Percentiles rank a stretch among this genome's conserved stretches.
Conservation (phyloP, 2,329 filamentous ascomycete genomes). For the Ramularia endophylla region DNA sequence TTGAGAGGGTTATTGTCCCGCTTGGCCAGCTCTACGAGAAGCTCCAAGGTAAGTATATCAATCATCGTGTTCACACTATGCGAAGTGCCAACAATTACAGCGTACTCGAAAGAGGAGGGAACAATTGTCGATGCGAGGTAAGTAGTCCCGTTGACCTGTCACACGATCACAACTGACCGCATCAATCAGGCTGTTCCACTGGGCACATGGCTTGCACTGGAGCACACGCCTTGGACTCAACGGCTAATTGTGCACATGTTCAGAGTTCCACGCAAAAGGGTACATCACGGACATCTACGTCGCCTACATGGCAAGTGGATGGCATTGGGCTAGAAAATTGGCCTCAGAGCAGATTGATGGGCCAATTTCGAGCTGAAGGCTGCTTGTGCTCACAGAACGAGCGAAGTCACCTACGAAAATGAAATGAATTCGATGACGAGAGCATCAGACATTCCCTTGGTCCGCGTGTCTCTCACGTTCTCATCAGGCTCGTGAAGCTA, state of each 20-base stretch:
- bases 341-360: not conserved
- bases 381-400: no score
- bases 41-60: slow-evolving; percentile 37
- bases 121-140: slow-evolving; percentile 47
- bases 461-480: no score
- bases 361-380: not conserved
- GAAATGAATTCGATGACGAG: not conserved
- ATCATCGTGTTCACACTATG: not conserved
- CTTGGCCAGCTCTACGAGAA: slow-evolving; percentile 51
- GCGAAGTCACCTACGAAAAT: not conserved
- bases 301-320: slow-evolving; percentile 28
- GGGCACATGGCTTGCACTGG: slow-evolving; percentile 52
- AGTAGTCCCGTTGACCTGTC: slow-evolving; percentile 6
- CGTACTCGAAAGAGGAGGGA: slow-evolving; percentile 40
- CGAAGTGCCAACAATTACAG: slow-evolving; percentile 22
- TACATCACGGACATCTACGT: slow-evolving; percentile 29
- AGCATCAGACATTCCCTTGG: no score
- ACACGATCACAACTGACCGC: not conserved
- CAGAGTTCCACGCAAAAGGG: slow-evolving; percentile 26
- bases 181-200: slow-evolving; percentile 50
- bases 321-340: slow-evolving; percentile 22
- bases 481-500: no score
- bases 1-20: slow-evolving; percentile 55
- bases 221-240: slow-evolving; percentile 25
- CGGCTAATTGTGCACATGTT: slow-evolving; percentile 19